Percentiles rank a stretch among this genome's conserved stretches.
phyloP scores from a whole-genome alignment of 2,329 filamentous ascomycete genomes.

The Aspergillus spinulosporus region DNA sequence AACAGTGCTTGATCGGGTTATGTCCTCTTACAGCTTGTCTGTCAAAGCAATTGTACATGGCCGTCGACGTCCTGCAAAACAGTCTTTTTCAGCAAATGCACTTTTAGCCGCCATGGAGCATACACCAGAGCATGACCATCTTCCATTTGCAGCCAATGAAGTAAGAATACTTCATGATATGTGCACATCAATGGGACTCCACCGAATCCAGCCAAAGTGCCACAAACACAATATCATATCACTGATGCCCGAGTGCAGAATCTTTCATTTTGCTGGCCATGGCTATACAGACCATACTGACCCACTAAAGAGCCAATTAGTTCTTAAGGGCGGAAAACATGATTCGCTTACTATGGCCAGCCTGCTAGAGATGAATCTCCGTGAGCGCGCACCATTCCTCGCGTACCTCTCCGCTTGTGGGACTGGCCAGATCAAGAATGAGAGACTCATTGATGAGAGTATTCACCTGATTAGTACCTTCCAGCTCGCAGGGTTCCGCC shows the following conservation, averaged over 20 bases:
- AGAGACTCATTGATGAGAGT: slow-evolving; percentile 36
- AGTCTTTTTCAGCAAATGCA: background rate
- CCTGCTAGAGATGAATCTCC: slow-evolving; percentile 7
- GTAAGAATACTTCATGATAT: background rate
- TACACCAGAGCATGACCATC: background rate
- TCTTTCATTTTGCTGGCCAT: slow-evolving; percentile 49
- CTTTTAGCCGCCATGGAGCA: background rate
- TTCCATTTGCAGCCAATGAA: background rate
- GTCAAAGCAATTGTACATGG: background rate
- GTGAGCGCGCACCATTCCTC: slow-evolving; percentile 27
- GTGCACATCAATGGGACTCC: background rate
- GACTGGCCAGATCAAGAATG: slow-evolving; percentile 29
- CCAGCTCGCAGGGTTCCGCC: slow-evolving; percentile 44
- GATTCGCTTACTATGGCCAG: slow-evolving; percentile 24
- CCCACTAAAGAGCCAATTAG: slow-evolving; percentile 31
- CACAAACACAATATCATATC: background rate
- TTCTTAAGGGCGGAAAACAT: slow-evolving; percentile 26
- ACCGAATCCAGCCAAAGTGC: background rate
- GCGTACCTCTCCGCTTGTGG: slow-evolving; percentile 44
- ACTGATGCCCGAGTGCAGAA: slow-evolving; percentile 22
- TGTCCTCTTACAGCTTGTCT: background rate
- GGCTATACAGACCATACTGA: slow-evolving; percentile 29
- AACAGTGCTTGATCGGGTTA: background rate
- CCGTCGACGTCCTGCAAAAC: background rate
- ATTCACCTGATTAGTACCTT: slow-evolving; percentile 42